Conservation (phyloP, 2,329 filamentous ascomycete genomes). For the Teratosphaeria pseudoeucalypti region DNA sequence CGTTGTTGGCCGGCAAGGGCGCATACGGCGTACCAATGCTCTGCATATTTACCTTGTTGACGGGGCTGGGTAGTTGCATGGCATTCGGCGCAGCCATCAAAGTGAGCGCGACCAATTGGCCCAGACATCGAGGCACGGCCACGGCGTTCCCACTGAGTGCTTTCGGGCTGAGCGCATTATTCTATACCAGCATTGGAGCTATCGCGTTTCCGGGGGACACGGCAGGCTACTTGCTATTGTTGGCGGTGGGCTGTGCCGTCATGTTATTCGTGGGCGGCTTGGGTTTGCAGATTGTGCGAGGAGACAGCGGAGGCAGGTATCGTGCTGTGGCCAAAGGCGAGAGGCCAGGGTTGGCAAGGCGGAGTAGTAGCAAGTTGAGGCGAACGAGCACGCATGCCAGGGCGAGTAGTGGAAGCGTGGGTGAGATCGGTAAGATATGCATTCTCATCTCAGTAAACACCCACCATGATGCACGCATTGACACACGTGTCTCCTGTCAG, state of each 20-base stretch:
- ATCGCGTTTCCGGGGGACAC: conserved; percentile 76
- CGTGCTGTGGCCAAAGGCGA: conserved; percentile 42
- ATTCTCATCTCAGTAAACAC: neutral
- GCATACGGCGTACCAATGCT: conserved; percentile 48
- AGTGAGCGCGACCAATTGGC: conserved; percentile 77
- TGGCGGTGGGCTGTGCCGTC: conserved; percentile 67
- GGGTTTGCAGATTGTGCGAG: conserved; percentile 68
- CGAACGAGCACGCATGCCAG: conserved; percentile 37
- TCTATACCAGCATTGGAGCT: conserved; percentile 75
- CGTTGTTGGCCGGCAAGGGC: conserved; percentile 59
- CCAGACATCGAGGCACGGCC: conserved; percentile 79
- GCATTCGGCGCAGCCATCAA: conserved; percentile 88
- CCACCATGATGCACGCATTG: neutral
- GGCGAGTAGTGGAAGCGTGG: conserved; percentile 24
- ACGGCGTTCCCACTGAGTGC: conserved; percentile 88
- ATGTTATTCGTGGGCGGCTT: conserved; percentile 71
- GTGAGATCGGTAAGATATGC: conserved; percentile 53
- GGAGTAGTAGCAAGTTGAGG: conserved; percentile 35
- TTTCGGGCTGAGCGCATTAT: conserved; percentile 91
- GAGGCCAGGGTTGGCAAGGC: conserved; percentile 34
- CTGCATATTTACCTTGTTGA: conserved; percentile 76
- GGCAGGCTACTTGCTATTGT: conserved; percentile 65
- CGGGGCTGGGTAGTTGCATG: conserved; percentile 79
- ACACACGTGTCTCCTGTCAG: conserved; percentile 3
- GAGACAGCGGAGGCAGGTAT: conserved; percentile 39